Evolutionary conservation across 2,329 filamentous ascomycete genomes (phyloP), one percentile per base, ranked within the genome.

Genomic region (Mycosphaerella sp.): DNA sequence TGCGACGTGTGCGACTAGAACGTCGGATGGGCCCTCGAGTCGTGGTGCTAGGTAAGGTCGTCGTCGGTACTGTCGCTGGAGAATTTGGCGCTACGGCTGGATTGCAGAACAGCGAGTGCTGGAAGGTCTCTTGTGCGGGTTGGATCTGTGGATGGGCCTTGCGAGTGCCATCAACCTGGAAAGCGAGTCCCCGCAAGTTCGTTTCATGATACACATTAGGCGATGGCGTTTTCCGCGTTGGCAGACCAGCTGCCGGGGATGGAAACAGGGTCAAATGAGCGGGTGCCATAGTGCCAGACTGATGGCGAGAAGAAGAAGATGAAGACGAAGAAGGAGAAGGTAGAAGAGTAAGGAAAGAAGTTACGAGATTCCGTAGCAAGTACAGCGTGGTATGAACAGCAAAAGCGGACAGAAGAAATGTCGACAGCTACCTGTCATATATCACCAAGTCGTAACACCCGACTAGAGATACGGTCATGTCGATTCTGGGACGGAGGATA

Each of bases 31-130:
- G 49, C 26, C 52, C 59, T 26, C 58, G 49, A 39, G 47, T 23
- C 32, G 52, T 43, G 44, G 52, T 10, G 44, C 14, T 29, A 39
- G 48, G 17, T 11, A 41, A 52, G 39, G 47, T n/a, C 14, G 3
- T 26, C 7, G 43, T n/a, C 12, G 14, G 14, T 17, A 36, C 8
- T n/a, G 34, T 45, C 45, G 40, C 51, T 9, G 48, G 40, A 2
- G 48, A 51, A 11, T 9, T 29, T 4, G 41, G 11, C 31, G 45
- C 21, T 23, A 48, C 21, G 17, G 58, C 23, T 41, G 65, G 60
- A 29, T 62, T 59, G 46, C 64, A 67, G 39, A 67, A 65, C 12
- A 67, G 56, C 7, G 66, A 63, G 44, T 66, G 66, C 45, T 67
- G 64, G 48, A 67, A 59, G 2, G 61, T 55, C 17, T 63, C 56